Evolutionary conservation across 2,329 filamentous ascomycete genomes (phyloP), one percentile per base, ranked within the genome.

Genomic region (Rasamsonia emersonii): DNA sequence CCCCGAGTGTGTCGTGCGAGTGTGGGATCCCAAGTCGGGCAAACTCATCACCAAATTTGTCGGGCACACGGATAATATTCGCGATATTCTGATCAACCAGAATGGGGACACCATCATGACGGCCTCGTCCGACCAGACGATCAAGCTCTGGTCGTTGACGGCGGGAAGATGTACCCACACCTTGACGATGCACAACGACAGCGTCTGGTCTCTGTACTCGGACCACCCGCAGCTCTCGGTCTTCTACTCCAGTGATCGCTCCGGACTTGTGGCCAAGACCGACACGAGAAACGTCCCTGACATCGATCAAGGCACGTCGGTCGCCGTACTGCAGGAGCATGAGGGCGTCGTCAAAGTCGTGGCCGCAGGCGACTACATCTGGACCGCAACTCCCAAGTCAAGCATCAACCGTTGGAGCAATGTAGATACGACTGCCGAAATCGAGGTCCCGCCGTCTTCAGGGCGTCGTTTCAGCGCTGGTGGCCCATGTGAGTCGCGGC

Each of bases 141-240:
- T 98, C 65, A 98, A 98, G 64, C 77, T 96, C 36, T 98, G 91
- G 91, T 95, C 88, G 44, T 79, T 96, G 46, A 91, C 84, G 8
- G 89, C 86, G 14, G 91, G 91, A 34, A 75, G 91, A 46, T 98
- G 91, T 68, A 89, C 96, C 81, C 86, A 95, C 60, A 98, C 91
- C 1, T 73, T 98, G 47, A 95, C 88, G 33, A 98, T 98, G 91
- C 91, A 98, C 62, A 93, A 93, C 53, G 86, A 94, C 53, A 95
- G 88, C 54, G 85, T 98, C 14, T 98, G 91, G 91, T 93, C 86
- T 2, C 69, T 98, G 14, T 93, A 82, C 59, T 95, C 91, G 0
- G 79, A 89, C 33, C 77, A 93, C 47, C 86, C 88, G 1, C 73
- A 82, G 37, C 71, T 98, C 3, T 80, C 81, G 7, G 75, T 94